Evolutionary conservation across 2,329 filamentous ascomycete genomes (phyloP), one percentile per base, ranked within the genome.

Genomic region (Arthroderma sp.): DNA sequence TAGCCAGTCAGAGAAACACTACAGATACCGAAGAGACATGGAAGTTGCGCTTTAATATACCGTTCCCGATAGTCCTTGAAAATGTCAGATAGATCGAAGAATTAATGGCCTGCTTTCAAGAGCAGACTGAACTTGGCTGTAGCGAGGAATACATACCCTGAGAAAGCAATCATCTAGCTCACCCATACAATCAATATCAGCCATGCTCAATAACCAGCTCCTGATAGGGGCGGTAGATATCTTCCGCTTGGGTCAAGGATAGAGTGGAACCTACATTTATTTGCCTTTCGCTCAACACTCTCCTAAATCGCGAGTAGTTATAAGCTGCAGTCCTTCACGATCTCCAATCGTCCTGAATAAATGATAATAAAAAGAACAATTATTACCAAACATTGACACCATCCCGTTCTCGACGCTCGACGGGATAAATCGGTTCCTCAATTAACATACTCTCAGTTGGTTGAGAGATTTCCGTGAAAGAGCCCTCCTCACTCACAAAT

Each of bases 91-190:
- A 33, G 36, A 38, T 38, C 44, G 31, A 15, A 39, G 22, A 11
- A 42, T 37, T 34, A 36, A 22, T 22, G 32, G 5, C 27, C 9
- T 29, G n/a, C 10, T 7, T 40, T 32, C n/a, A 8, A 6, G 28
- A 22, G 5, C 10, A 36, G 9, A 2, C 8, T 22, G 7, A 36
- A 30, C 10, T 7, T 22, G 34, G 36, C 40, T 32, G 6, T 34
- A 40, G 36, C 15, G 51, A 7, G 11, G n/a, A 6, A 38, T 9
- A 28, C 59, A 40, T 57, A 66, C 61, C 65, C 66, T 43, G 65
- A 67, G 45, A 68, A 68, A 29, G 65, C 64, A 48, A 68, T 68
- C 66, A 68, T 68, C 63, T 66, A 48, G 11, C 11, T 10, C 30
- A 7, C 9, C 27, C 38, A n/a, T 15, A 22, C 8, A 11, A 32